A percentile compares a stretch with the other conserved stretches of the same genome.
Conservation (phyloP, 2,329 filamentous ascomycete species). For the Massarina eburnea region DNA sequence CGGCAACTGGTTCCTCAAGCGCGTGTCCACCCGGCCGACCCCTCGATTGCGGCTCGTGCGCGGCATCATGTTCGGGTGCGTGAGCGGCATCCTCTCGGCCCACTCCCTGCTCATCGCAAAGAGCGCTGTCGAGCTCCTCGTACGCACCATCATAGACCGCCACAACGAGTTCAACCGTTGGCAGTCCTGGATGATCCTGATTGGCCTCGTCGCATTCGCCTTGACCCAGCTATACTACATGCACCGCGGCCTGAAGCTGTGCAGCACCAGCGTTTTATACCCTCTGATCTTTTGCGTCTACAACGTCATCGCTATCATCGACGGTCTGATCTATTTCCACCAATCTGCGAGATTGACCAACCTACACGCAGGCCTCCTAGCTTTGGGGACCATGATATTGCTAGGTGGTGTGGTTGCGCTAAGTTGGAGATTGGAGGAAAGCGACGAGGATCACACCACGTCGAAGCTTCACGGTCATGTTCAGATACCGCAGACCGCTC, state of each 20-base stretch:
- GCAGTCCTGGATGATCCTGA: conserved; percentile 89
- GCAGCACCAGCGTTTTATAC: conserved; percentile 93
- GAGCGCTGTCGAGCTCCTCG: conserved; percentile 90
- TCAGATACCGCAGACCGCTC: conserved; percentile 60
- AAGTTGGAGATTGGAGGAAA: conserved; percentile 88
- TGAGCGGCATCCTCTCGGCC: conserved; percentile 88
- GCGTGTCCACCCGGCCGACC: conserved; percentile 48
- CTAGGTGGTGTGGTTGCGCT: conserved; percentile 86
- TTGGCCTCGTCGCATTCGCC: conserved; percentile 78
- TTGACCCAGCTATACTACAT: conserved; percentile 93
- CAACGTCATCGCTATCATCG: conserved; percentile 97
- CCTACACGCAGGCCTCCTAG: conserved; percentile 77
- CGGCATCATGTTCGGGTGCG: conserved; percentile 83
- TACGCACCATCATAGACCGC: conserved; percentile 80
- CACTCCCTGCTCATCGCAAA: conserved; percentile 93
- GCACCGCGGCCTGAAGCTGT: conserved; percentile 88
- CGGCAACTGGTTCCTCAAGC: conserved; percentile 40
- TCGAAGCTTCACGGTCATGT: conserved; percentile 41
- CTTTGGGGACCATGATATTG: conserved; percentile 82
- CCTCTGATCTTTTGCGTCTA: conserved; percentile 98
- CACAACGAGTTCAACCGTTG: conserved; percentile 93
- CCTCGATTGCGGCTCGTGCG: conserved; percentile 72
- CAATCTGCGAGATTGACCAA: conserved; percentile 79
- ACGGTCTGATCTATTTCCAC: conserved; percentile 94
- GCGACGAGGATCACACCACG: conserved; percentile 59